Conservation (phyloP, 2,329 filamentous ascomycete species). For the Nectriaceae sp. region DNA sequence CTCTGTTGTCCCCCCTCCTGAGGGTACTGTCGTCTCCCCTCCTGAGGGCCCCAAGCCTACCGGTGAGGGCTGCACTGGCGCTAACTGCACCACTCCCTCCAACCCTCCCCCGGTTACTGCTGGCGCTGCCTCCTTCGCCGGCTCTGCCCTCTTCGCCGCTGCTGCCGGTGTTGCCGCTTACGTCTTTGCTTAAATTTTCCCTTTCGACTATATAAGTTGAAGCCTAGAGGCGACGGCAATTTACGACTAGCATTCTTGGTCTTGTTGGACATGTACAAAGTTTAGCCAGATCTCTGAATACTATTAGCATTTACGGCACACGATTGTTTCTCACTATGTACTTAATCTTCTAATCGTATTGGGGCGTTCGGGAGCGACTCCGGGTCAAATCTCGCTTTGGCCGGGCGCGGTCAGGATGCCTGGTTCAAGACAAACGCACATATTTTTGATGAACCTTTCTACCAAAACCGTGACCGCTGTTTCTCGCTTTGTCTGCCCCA, state of each 20-base stretch:
- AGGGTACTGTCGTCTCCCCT: slow-evolving; percentile 21
- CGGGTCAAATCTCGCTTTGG: slow-evolving; percentile 11
- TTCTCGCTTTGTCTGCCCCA: too few relatives aligned
- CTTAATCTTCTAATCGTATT: slow-evolving; percentile 52
- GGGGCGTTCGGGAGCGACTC: slow-evolving; percentile 23
- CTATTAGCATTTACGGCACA: slow-evolving; percentile 30
- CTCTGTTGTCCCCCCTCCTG: slow-evolving; percentile 30
- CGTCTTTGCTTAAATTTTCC: slow-evolving; percentile 53
- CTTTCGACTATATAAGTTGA: slow-evolving; percentile 38
- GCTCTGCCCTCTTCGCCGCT: slow-evolving; percentile 56
- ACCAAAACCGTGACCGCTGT: too few relatives aligned
- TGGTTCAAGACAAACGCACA: slow-evolving; percentile 7
- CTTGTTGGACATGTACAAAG: slow-evolving; percentile 40
- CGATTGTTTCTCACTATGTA: slow-evolving; percentile 31
- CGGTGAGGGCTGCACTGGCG: slow-evolving; percentile 38
- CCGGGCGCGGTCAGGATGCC: slow-evolving; percentile 20
- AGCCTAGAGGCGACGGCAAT: slow-evolving; percentile 44
- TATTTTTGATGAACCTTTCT: background rate
- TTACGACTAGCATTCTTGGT: slow-evolving; percentile 36
- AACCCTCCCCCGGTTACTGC: slow-evolving; percentile 45
- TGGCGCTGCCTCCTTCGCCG: slow-evolving; percentile 54
- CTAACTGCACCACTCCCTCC: slow-evolving; percentile 43
- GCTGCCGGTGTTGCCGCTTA: slow-evolving; percentile 56
- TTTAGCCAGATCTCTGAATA: slow-evolving; percentile 41
- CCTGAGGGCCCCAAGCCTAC: too few relatives aligned